A percentile compares a stretch with the other conserved stretches of the same genome.
Evolutionary conservation across 1,284 basidiomycete genomes (phyloP).

Genomic region (Boletellus deceptivus): DNA sequence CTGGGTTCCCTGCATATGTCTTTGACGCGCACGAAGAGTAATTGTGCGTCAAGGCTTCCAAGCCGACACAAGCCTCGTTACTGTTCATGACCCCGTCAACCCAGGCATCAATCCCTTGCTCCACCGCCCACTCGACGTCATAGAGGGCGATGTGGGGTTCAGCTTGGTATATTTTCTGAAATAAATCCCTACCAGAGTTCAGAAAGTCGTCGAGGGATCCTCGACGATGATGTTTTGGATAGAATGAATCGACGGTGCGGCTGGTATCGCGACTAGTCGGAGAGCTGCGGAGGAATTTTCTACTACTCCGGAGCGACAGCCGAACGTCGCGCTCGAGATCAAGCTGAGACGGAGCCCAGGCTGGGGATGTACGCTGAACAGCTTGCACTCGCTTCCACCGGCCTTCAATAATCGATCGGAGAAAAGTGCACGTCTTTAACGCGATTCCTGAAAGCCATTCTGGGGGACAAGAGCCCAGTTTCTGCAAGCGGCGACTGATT

Average conservation of each 20-base stretch:
- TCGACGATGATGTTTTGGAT: slow-evolving; percentile 5
- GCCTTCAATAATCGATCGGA: slow-evolving; percentile 6
- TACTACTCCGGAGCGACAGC: slow-evolving; percentile 30
- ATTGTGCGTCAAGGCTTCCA: slow-evolving; percentile 24
- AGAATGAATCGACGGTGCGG: slow-evolving; percentile 10
- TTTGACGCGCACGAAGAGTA: slow-evolving; percentile 29
- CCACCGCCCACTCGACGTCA: slow-evolving; percentile 35
- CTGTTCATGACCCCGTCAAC: slow-evolving; percentile 13
- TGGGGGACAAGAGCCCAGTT: slow-evolving; percentile 26
- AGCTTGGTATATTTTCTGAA: slow-evolving; percentile 1
- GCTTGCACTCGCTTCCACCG: slow-evolving; percentile 8
- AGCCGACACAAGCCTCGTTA: slow-evolving; percentile 1
- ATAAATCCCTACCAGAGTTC: slow-evolving; percentile 5
- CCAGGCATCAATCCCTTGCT: slow-evolving; percentile 31
- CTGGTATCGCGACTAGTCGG: slow-evolving; percentile 6
- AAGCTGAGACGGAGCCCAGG: slow-evolving; percentile 26
- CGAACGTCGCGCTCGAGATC: slow-evolving; percentile 23
- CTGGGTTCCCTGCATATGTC: slow-evolving; percentile 36
- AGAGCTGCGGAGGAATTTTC: slow-evolving; percentile 23
- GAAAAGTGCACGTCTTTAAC: not conserved
- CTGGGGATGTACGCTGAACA: slow-evolving; percentile 9
- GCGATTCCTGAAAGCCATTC: slow-evolving; percentile 1
- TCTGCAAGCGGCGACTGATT: slow-evolving; percentile 33
- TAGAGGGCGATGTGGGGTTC: slow-evolving; percentile 24
- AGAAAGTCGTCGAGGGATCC: slow-evolving; percentile 14